A percentile compares a stretch with the other conserved stretches of the same genome.
These are phyloP conservation scores for Pisolithus thermaeus DNA, from an alignment of 1,284 basidiomycete genomes.

Conservation along the genomic window DNA sequence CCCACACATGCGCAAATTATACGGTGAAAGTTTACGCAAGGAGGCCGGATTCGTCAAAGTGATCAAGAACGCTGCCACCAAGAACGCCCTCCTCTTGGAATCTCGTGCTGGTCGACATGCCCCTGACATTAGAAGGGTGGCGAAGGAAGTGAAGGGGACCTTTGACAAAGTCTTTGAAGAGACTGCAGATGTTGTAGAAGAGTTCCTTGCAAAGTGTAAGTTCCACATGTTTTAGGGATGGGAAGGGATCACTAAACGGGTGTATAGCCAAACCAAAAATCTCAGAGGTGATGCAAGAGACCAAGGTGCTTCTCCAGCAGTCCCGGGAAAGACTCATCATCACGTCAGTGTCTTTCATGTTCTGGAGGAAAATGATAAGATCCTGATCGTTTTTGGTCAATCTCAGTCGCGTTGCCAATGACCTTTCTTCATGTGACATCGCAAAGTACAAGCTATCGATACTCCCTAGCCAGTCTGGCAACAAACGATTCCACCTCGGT, in stretches of 20 bases:
- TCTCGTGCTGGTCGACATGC: constrained; percentile 63
- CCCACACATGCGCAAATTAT: constrained; percentile 95
- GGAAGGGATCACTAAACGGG: not conserved
- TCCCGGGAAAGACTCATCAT: constrained; percentile 86
- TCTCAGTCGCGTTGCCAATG: constrained; percentile 71
- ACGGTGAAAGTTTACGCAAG: constrained; percentile 87
- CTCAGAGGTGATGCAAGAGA: constrained; percentile 85
- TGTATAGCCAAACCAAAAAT: constrained; percentile 49
- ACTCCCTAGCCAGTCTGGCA: constrained; percentile 43
- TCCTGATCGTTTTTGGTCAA: not conserved
- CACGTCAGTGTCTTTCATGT: constrained; percentile 49
- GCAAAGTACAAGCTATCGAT: constrained; percentile 73
- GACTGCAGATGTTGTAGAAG: constrained; percentile 85
- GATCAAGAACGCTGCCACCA: constrained; percentile 84
- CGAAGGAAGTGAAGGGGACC: constrained; percentile 86
- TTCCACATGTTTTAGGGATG: constrained; percentile 2
- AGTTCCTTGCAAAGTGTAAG: constrained; percentile 86
- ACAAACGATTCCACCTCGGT: constrained; percentile 80
- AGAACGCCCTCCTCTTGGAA: constrained; percentile 71
- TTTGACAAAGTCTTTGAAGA: constrained; percentile 95
- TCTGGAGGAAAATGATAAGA: constrained; percentile 4
- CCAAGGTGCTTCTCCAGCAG: constrained; percentile 87
- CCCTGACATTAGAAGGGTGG: constrained; percentile 73
- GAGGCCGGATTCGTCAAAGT: constrained; percentile 97
- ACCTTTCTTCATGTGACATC: constrained; percentile 75